phyloP scores from a whole-genome alignment of 2,329 filamentous ascomycete species.

The Colletotrichum zoysiae region DNA sequence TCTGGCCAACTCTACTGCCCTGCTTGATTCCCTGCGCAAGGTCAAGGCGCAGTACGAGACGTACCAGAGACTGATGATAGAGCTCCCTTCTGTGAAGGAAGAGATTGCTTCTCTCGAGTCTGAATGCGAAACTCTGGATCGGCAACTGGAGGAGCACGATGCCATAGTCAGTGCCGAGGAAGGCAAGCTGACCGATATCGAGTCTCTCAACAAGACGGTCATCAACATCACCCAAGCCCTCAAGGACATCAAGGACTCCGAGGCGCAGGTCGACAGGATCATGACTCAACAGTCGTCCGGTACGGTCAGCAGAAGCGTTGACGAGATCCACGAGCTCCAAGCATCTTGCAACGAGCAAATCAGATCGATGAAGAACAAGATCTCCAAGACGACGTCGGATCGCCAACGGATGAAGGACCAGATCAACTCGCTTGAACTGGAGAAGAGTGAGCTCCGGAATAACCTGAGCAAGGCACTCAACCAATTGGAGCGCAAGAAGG shows the following conservation, averaged over 20 bases:
- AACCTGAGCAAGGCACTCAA: conserved; percentile 78
- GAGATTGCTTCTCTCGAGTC: conserved; percentile 73
- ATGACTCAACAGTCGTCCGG: conserved; percentile 80
- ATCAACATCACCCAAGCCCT: conserved; percentile 79
- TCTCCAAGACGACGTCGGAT: conserved; percentile 76
- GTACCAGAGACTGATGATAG: conserved; percentile 76
- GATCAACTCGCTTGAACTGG: conserved; percentile 79
- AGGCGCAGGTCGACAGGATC: conserved; percentile 80
- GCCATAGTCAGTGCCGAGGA: conserved; percentile 73
- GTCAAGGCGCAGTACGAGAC: conserved; percentile 79
- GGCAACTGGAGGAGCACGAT: conserved; percentile 76
- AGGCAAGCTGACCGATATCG: conserved; percentile 77
- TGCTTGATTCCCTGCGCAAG: conserved; percentile 70
- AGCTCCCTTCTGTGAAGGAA: conserved; percentile 77
- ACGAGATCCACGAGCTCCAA: conserved; percentile 86
- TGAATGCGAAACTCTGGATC: conserved; percentile 71
- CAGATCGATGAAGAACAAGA: conserved; percentile 71
- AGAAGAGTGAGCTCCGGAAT: conserved; percentile 80
- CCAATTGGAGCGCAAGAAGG: conserved; percentile 84
- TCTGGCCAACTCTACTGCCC: conserved; percentile 62
- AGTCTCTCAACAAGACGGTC: conserved; percentile 82
- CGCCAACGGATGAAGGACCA: conserved; percentile 78
- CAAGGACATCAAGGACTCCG: conserved; percentile 78
- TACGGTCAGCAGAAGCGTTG: conserved; percentile 75
- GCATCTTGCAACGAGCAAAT: conserved; percentile 75